Evolutionary conservation across 2,329 filamentous ascomycete genomes (phyloP), one percentile per base, ranked within the genome.

Genomic region (Fusarium sororula): DNA sequence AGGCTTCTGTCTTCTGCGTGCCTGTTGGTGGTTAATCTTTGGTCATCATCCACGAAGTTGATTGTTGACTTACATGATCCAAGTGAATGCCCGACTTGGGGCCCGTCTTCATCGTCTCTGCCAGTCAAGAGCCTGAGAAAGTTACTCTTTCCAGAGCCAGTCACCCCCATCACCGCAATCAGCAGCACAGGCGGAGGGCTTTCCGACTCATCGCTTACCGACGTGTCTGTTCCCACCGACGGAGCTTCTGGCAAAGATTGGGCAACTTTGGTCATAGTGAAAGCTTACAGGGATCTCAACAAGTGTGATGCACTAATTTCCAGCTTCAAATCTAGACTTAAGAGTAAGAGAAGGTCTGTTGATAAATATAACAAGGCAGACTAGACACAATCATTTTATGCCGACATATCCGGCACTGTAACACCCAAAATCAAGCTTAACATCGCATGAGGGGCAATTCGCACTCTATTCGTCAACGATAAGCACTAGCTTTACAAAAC

Each of bases 341-440:
- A 24, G 5, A 22, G 5, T 4, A 41, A 55, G 37, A 42, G 26
- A 28, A 42, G 17, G 26, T 8, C 37, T 30, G 15, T 30, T 55
- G 26, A 55, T 55, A 42, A 55, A 30, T 55, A 55, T 11, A 30
- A 20, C 37, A 55, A 41, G 53, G 53, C 53, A 39, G 37, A 55
- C 15, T 6, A n/a, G 37, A n/a, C 24, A 5, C 7, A 7, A n/a
- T n/a, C 7, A 42, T 8, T 30, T 18, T 8, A 24, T 55, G 53
- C 53, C 53, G 53, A 42, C 35, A 30, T 30, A 42, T 55, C 53
- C 53, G 53, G 12, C 4, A 5, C 4, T 15, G 20, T 5, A n/a
- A 42, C 26, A 42, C 37, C 5, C 20, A 55, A 42, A 55, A 55
- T 30, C 53, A 55, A 55, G 53, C 53, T 55, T 41, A 55, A 55